A percentile compares a stretch with the other conserved stretches of the same genome.
Evolutionary conservation across 306 rosid genomes (phyloP).

Genomic region (Cicer chorassanicum): DNA sequence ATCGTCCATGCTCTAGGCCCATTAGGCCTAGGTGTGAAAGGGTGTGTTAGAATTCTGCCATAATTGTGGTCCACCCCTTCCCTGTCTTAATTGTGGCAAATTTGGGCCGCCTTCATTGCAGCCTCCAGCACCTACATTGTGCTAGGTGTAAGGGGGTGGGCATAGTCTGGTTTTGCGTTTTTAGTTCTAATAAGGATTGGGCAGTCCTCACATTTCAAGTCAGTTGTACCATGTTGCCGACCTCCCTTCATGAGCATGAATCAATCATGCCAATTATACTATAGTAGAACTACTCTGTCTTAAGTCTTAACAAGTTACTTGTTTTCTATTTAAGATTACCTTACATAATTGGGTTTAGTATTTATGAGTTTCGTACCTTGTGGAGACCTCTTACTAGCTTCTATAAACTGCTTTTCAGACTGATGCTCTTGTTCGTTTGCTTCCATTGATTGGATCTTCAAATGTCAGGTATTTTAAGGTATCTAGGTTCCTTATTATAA

Average conservation of each 20-base stretch:
- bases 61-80: neutral
- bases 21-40: neutral
- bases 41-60: neutral
- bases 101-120: neutral
- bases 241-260: slow-evolving; percentile 21
- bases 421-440: slow-evolving; percentile 89
- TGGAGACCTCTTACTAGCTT: slow-evolving; percentile 38
- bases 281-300: slow-evolving; percentile 1
- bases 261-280: slow-evolving; percentile 12
- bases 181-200: neutral
- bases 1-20: too few relatives aligned
- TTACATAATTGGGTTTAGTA: slow-evolving; percentile 1
- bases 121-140: neutral
- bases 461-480: slow-evolving; percentile 68
- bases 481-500: slow-evolving; percentile 21
- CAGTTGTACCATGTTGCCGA: slow-evolving; percentile 5
- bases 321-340: slow-evolving; percentile 26
- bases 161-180: neutral
- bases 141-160: too few relatives aligned
- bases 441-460: slow-evolving; percentile 92
- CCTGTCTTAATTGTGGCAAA: neutral
- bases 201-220: neutral
- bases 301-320: slow-evolving; percentile 35
- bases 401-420: slow-evolving; percentile 70
- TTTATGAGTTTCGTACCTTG: slow-evolving; percentile 4